Evolutionary conservation across 176 grass and related monocot genomes (phyloP), one percentile per base, ranked within the genome.

Genomic region (Lolium perenne): DNA sequence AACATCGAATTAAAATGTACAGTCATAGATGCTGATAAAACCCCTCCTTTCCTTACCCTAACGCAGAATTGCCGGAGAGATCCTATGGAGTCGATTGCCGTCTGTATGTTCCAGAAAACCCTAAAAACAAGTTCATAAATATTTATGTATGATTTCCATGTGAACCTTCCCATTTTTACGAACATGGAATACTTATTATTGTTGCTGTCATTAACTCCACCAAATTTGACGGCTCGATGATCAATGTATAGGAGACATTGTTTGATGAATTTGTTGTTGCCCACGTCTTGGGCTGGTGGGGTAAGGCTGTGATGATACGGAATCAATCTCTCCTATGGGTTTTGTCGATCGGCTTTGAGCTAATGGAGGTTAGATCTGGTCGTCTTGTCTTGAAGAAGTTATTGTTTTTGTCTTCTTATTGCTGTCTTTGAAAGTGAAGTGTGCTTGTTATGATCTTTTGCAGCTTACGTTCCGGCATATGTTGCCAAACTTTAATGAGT

Each of bases 251-350:
- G 97, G 94, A 99, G 78, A 99, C 94, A 58, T 84, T 99, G 26
- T 99, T 99, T 87, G 97, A 99, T 88, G 97, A 99, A 62, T 99
- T 99, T 86, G 97, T 99, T 43, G 78, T 96, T 87, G 97, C 97
- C 23, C 97, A 99, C 82, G 78, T 96, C 76, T 88, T 99, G 85
- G 97, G 97, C 74, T 99, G 97, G 97, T 99, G 97, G 97, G 92
- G 97, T 38, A 99, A 99, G 80, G 94, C 97, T 76, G 95, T 99
- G 59, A 99, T 99, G 97, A 99, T 99, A 89, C 79, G 97, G 40
- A 99, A 99, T 85, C 97, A 99, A 73, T 83, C 89, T 55, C 97
- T 99, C 75, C 80, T 99, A 38, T 99, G 97, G 97, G 90, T 96
- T 8, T 88, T 99, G 61, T 99, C 97, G 13, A 88, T 99, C 88